Evolutionary conservation across 768 basidiomycete genomes (phyloP).

Genomic region (Porpolomopsis calyptriformis): DNA sequence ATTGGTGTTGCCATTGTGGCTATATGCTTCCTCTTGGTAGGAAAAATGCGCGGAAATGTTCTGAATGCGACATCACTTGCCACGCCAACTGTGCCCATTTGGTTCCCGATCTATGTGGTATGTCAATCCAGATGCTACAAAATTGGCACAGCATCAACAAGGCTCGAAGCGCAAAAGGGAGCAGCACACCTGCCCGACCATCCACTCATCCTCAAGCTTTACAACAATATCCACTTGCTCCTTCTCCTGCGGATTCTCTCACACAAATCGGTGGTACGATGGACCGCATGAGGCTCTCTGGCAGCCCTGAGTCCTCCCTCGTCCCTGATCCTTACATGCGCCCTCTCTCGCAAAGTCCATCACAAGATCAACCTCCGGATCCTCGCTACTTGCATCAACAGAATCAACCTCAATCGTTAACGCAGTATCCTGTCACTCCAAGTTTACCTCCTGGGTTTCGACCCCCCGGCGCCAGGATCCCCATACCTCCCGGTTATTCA

Average conservation of each 20-base stretch:
- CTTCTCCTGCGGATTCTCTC: conserved; percentile 15
- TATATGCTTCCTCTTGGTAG: conserved; percentile 95
- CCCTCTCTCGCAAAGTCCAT: conserved; percentile 22
- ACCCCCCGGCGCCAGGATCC: conserved; percentile 33
- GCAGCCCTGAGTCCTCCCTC: conserved; percentile 26
- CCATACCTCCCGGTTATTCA: conserved; percentile 36
- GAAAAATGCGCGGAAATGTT: conserved; percentile 92
- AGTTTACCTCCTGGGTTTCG: conserved; percentile 22
- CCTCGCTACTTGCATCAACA: conserved; percentile 30
- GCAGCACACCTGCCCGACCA: conserved; percentile 21
- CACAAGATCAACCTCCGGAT: conserved; percentile 32
- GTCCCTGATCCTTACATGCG: conserved; percentile 29
- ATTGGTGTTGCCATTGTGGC: conserved; percentile 99
- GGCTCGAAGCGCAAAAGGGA: conserved; percentile 42
- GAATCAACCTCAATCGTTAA: conserved; percentile 19
- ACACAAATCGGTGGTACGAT: conserved; percentile 23
- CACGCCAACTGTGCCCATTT: conserved; percentile 97
- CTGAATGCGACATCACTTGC: conserved; percentile 93
- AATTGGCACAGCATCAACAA: conserved; percentile 89
- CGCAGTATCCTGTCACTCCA: conserved; percentile 20
- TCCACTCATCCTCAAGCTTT: conserved; percentile 26
- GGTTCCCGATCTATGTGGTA: conserved; percentile 98
- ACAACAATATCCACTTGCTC: conserved; percentile 23
- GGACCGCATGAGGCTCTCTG: conserved; percentile 37
- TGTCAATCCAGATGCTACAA: conserved; percentile 89